Base-by-base conservation (phyloP, 1,284 basidiomycete species). In the Cerioporus squamosus region DNA sequence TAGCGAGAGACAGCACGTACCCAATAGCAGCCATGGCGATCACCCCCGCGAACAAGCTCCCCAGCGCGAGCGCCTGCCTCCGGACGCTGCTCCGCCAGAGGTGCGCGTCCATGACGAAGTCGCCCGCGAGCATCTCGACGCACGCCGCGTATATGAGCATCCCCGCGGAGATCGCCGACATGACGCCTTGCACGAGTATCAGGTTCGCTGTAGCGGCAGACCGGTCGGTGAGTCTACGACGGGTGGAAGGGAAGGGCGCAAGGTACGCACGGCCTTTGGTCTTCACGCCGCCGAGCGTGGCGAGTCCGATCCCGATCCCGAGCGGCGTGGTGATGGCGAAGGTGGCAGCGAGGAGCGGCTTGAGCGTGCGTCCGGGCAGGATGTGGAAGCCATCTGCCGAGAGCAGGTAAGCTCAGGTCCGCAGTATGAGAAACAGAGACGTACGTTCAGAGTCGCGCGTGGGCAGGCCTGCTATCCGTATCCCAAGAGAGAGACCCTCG, bases 61-160 rank as follows among this genome's bases (percentile, higher is more conserved):
- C 64, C 24, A 90, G 67, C 24, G 87, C 87, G 38, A 86, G 65
- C 17, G 72, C 74, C 70, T 86, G 82, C 65, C 80, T 77, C 47
- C 70, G 62, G 18, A 79, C 65, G 29, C 74, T 63, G 66, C 79
- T 72, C 58, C 76, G 67, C 78, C 75, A 79, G 64, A 75, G 66
- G 61, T 69, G 81, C 62, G 78, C 77, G 64, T 89, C 86, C 63
- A 87, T 85, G 43, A 91, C 85, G 62, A 91, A 91, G 71, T 91
- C 90, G 3, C 84, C 89, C 0, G 88, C 90, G 47, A 92, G 81
- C 87, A 92, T 90, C 79, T 92, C 90, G 12, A 92, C 87, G 18
- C 86, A 89, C 14, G 86, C 83, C 1, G 87, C 89, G 66, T 91
- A 91, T 42, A 87, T 89, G 46, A 92, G 80, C 85, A 91, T 86